phyloP scores from a whole-genome alignment of 176 grass and related monocot genomes.

The Rhynchospora pubera region DNA sequence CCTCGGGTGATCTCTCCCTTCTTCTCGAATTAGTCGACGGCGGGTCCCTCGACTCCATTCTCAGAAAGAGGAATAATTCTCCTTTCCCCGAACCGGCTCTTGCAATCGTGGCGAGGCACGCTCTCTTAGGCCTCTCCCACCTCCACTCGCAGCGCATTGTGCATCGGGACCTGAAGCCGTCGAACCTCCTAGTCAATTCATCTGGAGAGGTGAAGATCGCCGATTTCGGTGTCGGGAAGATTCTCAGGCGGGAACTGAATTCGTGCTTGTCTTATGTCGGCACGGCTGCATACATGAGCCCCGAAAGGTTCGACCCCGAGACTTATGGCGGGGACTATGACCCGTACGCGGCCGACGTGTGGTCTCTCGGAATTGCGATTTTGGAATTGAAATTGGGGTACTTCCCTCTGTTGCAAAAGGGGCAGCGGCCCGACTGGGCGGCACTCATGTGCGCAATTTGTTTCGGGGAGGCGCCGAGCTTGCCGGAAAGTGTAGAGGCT shows the following conservation, averaged over 20 bases:
- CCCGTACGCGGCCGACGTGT: conserved; percentile 85
- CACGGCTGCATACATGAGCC: conserved; percentile 86
- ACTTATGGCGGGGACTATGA: conserved; percentile 73
- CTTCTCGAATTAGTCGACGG: conserved; percentile 56
- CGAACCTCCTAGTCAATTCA: conserved; percentile 55
- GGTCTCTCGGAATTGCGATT: conserved; percentile 62
- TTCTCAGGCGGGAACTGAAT: conserved; percentile 53
- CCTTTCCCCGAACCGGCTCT: conserved; percentile 56
- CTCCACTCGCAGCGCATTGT: conserved; percentile 63
- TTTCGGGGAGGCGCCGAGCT: conserved; percentile 57
- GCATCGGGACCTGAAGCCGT: conserved; percentile 81
- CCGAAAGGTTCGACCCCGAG: conserved; percentile 74
- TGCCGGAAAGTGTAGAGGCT: conserved; percentile 32
- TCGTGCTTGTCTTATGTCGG: conserved; percentile 82
- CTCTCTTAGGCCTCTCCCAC: conserved; percentile 42
- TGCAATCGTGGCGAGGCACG: conserved; percentile 57
- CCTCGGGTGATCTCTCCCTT: conserved; percentile 28
- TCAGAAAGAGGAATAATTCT: conserved; percentile 26
- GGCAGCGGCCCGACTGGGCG: conserved; percentile 73
- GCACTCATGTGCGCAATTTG: conserved; percentile 90
- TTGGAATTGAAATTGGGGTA: conserved; percentile 73
- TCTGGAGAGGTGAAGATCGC: conserved; percentile 72
- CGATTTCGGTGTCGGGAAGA: conserved; percentile 74
- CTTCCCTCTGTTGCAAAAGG: conserved; percentile 76
- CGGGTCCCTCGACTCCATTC: conserved; percentile 53